Conservation (phyloP, 129 eudicot genomes). For the Saussurea involucrata region DNA sequence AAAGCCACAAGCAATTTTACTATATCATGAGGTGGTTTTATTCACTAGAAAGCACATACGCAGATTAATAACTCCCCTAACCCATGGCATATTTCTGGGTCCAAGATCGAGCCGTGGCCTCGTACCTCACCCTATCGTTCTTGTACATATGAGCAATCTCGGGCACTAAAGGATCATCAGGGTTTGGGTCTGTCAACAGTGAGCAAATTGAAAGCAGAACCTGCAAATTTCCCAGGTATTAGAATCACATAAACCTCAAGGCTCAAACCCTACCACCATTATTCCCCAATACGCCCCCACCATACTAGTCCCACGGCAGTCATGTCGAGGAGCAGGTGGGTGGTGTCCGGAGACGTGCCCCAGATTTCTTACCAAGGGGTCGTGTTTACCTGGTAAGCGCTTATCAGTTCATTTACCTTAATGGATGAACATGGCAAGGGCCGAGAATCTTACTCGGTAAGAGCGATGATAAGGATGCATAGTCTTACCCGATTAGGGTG, state of each 20-base stretch:
- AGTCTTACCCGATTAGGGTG: too few species aligned
- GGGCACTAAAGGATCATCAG: constrained; percentile 89
- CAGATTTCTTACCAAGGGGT: too few species aligned
- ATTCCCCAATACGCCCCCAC: not conserved
- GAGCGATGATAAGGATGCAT: too few species aligned
- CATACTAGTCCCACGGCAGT: not conserved
- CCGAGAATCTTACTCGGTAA: too few species aligned
- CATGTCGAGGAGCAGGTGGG: not conserved
- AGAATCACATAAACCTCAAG: not conserved
- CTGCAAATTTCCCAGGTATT: constrained; percentile 28
- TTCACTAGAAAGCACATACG: not conserved
- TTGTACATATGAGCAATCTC: constrained; percentile 91
- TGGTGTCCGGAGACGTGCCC: too few species aligned
- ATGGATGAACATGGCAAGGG: too few species aligned
- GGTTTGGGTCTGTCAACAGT: constrained; percentile 79
- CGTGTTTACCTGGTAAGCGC: too few species aligned
- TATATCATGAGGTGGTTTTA: constrained; percentile 7
- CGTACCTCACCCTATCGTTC: constrained; percentile 70
- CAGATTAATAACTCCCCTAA: constrained; percentile 13
- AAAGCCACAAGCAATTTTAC: constrained; percentile 14
- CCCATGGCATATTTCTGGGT: constrained; percentile 94
- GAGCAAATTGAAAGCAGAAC: constrained; percentile 83
- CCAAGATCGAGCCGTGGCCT: constrained; percentile 81
- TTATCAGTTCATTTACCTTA: too few species aligned
- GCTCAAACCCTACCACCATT: not conserved